Conservation (phyloP, 305 asterid species). For the Ajuga reptans region DNA sequence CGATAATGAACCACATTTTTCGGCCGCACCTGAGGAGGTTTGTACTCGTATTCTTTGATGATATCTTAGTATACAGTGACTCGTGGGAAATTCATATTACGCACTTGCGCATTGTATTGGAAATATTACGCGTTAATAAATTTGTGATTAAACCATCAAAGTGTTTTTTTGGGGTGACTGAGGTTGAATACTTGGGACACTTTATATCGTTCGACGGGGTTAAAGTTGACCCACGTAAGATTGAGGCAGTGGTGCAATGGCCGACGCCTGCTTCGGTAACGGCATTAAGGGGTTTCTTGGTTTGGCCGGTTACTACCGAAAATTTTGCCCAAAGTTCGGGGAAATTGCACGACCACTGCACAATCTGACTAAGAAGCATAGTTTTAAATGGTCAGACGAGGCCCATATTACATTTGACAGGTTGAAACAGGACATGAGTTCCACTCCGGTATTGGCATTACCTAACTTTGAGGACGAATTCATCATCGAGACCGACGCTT, state of each 20-base stretch:
- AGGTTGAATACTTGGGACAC: background rate
- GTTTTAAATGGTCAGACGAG: background rate
- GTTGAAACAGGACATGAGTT: background rate
- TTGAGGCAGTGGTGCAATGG: background rate
- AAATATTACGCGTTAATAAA: background rate
- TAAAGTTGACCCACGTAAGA: background rate
- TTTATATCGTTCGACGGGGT: background rate
- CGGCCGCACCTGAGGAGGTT: background rate
- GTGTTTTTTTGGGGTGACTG: background rate
- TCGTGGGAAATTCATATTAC: background rate
- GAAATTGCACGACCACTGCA: background rate
- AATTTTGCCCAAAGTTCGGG: background rate
- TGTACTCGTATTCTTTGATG: background rate
- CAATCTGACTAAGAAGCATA: background rate
- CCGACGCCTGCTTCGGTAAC: background rate
- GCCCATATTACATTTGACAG: background rate
- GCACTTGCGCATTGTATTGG: background rate
- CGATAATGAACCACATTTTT: background rate
- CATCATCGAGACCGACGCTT: background rate
- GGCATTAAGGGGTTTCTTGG: background rate
- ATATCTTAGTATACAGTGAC: background rate
- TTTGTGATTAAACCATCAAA: background rate
- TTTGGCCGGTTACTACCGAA: background rate
- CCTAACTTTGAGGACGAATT: background rate
- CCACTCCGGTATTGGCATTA: background rate